phyloP scores from a whole-genome alignment of 2,329 filamentous ascomycete species.

The Aspergillus sp. region DNA sequence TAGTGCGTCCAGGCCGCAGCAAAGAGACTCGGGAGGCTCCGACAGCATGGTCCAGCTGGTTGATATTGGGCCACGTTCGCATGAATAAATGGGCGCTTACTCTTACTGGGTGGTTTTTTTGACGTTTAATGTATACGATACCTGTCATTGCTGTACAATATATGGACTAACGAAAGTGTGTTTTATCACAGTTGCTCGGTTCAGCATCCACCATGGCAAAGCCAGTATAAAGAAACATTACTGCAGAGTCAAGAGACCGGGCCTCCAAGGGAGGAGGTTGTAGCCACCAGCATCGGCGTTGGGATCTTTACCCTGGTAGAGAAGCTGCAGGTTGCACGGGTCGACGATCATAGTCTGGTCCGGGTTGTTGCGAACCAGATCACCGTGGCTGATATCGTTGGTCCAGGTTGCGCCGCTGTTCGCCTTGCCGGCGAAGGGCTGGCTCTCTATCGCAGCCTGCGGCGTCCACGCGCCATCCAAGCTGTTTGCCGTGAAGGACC shows the following conservation, averaged over 20 bases:
- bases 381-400: slow-evolving; percentile 58
- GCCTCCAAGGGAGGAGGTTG: slow-evolving; percentile 44
- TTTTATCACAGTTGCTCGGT: too few relatives aligned
- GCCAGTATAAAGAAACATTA: too few relatives aligned
- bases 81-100: slow-evolving; percentile 1
- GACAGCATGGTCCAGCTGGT: not conserved
- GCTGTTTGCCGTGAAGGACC: slow-evolving; percentile 53
- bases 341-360: slow-evolving; percentile 57
- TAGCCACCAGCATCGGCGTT: slow-evolving; percentile 40
- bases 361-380: slow-evolving; percentile 46
- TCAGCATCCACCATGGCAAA: too few relatives aligned
- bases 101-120: too few relatives aligned
- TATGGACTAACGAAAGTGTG: too few relatives aligned
- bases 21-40: not conserved
- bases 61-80: not conserved
- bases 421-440: slow-evolving; percentile 58
- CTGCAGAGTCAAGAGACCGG: slow-evolving; percentile 45
- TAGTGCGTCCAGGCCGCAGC: not conserved
- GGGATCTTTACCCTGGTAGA: slow-evolving; percentile 52
- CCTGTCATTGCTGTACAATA: too few relatives aligned
- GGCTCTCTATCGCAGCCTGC: slow-evolving; percentile 46
- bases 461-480: slow-evolving; percentile 50
- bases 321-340: slow-evolving; percentile 54
- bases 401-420: slow-evolving; percentile 59
- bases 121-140: too few relatives aligned